A percentile compares a stretch with the other conserved stretches of the same genome.
Evolutionary conservation across 1,284 basidiomycete genomes (phyloP).

Genomic region (Malassezia brasiliensis): DNA sequence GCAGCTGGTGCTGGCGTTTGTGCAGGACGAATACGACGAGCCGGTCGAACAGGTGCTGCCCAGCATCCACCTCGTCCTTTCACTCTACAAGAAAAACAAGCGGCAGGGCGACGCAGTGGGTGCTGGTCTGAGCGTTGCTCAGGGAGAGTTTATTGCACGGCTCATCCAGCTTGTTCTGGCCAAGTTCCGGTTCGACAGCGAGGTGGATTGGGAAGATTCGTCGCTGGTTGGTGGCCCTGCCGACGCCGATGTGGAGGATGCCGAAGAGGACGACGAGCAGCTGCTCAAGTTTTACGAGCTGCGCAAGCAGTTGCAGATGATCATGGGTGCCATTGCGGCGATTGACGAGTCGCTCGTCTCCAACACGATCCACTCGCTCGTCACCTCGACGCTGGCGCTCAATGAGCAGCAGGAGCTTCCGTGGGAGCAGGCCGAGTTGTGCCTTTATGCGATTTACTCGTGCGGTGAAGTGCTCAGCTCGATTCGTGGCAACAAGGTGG

Average conservation of each 20-base stretch:
- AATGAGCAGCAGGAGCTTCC: constrained; percentile 58
- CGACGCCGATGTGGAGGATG: constrained; percentile 69
- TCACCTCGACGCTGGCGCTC: constrained; percentile 62
- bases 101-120: constrained; percentile 16
- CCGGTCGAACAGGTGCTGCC: constrained; percentile 38
- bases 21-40: constrained; percentile 65
- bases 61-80: constrained; percentile 31
- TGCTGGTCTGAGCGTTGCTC: constrained; percentile 20
- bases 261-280: constrained; percentile 62
- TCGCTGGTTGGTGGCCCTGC: constrained; percentile 51
- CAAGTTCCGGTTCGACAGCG: constrained; percentile 58
- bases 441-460: constrained; percentile 79
- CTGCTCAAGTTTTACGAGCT: constrained; percentile 71
- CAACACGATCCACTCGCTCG: constrained; percentile 61
- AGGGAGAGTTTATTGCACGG: constrained; percentile 60
- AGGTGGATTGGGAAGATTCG: constrained; percentile 70
- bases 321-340: constrained; percentile 69
- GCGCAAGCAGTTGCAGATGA: constrained; percentile 72
- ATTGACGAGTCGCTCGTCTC: constrained; percentile 74
- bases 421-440: constrained; percentile 92
- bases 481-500: constrained; percentile 37
- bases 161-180: constrained; percentile 69
- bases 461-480: constrained; percentile 63
- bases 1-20: constrained; percentile 74
- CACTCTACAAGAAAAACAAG: constrained; percentile 41